Evolutionary conservation across 1,139 yeast species (phyloP).

Genomic region (Zygosaccharomyces sapae): DNA sequence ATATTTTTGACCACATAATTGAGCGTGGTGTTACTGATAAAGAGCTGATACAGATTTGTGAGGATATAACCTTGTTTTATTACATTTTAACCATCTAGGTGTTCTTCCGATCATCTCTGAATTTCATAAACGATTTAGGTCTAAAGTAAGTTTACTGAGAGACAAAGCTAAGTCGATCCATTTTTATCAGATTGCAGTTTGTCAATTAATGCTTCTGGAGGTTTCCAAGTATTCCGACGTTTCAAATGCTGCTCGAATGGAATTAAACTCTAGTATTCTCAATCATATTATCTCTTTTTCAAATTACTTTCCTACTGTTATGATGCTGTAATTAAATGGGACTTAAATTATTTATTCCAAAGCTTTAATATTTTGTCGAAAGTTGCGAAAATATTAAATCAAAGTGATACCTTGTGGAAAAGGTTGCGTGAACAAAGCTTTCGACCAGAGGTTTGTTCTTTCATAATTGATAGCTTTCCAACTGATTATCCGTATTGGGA

Average conservation of each 20-base stretch:
- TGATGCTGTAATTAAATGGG: constrained; percentile 9
- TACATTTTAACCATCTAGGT: constrained; percentile 21
- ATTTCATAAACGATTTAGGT: constrained; percentile 29
- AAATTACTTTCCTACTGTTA: constrained; percentile 24
- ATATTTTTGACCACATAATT: constrained; percentile 24
- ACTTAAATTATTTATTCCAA: constrained; percentile 16
- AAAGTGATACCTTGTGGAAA: constrained; percentile 23
- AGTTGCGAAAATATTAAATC: constrained; percentile 16
- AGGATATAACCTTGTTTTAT: constrained; percentile 21
- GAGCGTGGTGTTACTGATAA: constrained; percentile 27
- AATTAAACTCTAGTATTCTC: constrained; percentile 22
- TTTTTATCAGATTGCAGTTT: constrained; percentile 29
- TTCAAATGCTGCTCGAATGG: constrained; percentile 14
- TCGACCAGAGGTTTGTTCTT: constrained; percentile 18
- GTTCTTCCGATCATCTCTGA: constrained; percentile 20
- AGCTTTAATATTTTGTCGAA: constrained; percentile 24
- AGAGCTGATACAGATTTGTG: constrained; percentile 21
- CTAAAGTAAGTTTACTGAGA: constrained; percentile 24
- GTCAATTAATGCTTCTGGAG: constrained; percentile 30
- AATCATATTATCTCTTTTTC: constrained; percentile 31
- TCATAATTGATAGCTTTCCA: constrained; percentile 26
- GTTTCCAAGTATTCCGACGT: constrained; percentile 24
- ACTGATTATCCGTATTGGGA: constrained; percentile 22
- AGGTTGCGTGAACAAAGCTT: constrained; percentile 16
- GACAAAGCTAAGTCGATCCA: constrained; percentile 33